phyloP scores from a whole-genome alignment of 2,329 filamentous ascomycete genomes.

The Aphanoascus verrucosus region DNA sequence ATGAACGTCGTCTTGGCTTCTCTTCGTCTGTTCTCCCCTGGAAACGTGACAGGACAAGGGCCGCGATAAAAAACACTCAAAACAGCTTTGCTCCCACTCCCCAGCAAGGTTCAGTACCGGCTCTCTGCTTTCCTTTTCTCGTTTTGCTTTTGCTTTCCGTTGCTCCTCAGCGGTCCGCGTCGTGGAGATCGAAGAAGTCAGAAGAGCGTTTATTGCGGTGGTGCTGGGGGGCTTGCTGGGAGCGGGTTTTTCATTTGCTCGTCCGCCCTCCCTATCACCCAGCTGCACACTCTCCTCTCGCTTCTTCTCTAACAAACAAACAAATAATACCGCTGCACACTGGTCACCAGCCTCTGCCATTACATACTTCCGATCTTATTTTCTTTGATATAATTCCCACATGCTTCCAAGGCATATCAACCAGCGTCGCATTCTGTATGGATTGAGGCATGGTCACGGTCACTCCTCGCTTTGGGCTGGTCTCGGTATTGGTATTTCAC shows the following conservation, averaged over 20 bases:
- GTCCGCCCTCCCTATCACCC: not conserved
- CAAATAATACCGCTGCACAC: not conserved
- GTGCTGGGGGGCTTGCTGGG: slow-evolving; percentile 1
- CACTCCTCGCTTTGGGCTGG: no score
- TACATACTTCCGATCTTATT: not conserved
- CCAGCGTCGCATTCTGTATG: slow-evolving; percentile 1
- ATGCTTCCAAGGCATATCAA: not conserved
- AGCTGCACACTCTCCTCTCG: not conserved
- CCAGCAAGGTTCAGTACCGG: not conserved
- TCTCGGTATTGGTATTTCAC: not conserved
- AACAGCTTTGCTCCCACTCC: not conserved
- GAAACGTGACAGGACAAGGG: slow-evolving; percentile 9
- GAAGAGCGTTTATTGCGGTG: not conserved
- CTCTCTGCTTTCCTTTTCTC: not conserved
- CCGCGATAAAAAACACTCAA: not conserved
- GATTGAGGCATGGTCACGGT: not conserved
- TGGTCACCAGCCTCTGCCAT: no score
- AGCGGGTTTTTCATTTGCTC: slow-evolving; percentile 1
- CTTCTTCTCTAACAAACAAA: not conserved
- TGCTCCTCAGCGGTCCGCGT: not conserved
- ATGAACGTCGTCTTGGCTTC: slow-evolving; percentile 9
- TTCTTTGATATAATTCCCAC: not conserved
- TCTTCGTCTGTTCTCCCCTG: slow-evolving; percentile 10
- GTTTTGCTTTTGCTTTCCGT: not conserved
- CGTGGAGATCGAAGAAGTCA: slow-evolving; percentile 3